These are phyloP conservation scores for Urostyla sp. DNA, from an alignment of 73 alveolate genomes.

Conservation along the genomic window DNA sequence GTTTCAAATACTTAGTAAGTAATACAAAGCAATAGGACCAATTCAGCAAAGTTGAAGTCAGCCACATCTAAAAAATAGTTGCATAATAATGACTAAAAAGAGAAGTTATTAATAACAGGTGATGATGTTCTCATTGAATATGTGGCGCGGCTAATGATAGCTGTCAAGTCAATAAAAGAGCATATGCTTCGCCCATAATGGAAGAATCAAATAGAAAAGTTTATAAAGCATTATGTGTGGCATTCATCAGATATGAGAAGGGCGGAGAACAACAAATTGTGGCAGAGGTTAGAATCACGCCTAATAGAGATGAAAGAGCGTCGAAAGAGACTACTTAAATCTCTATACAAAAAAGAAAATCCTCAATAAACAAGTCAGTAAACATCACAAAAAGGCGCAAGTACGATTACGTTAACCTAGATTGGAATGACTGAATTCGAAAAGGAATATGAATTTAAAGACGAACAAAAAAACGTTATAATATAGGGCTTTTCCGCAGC, in stretches of 20 bases:
- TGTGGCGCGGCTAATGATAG: slow-evolving; percentile 68
- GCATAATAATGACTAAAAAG: slow-evolving; percentile 49
- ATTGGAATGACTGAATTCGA: slow-evolving; percentile 49
- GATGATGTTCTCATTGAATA: slow-evolving; percentile 84
- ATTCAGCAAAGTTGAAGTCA: slow-evolving; percentile 12
- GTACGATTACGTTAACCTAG: slow-evolving; percentile 23
- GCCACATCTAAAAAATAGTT: not conserved
- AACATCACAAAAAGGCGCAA: not conserved
- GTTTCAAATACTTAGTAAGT: not conserved
- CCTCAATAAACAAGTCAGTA: slow-evolving; percentile 32
- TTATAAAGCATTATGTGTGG: slow-evolving; percentile 76
- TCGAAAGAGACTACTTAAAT: slow-evolving; percentile 61
- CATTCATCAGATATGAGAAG: slow-evolving; percentile 59
- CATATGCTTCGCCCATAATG: slow-evolving; percentile 54
- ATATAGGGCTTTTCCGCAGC: slow-evolving; percentile 70
- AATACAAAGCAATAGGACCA: not conserved
- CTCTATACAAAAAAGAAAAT: slow-evolving; percentile 63
- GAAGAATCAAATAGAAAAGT: slow-evolving; percentile 60
- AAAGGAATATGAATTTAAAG: slow-evolving; percentile 57
- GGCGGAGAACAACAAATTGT: slow-evolving; percentile 56
- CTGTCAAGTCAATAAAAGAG: slow-evolving; percentile 58
- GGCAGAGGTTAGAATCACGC: slow-evolving; percentile 69
- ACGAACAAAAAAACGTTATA: slow-evolving; percentile 59
- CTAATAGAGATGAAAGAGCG: slow-evolving; percentile 77
- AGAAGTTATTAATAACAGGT: slow-evolving; percentile 76